Base-by-base conservation (phyloP, 805 yeast genomes). In the Starmerella scarabaei region DNA sequence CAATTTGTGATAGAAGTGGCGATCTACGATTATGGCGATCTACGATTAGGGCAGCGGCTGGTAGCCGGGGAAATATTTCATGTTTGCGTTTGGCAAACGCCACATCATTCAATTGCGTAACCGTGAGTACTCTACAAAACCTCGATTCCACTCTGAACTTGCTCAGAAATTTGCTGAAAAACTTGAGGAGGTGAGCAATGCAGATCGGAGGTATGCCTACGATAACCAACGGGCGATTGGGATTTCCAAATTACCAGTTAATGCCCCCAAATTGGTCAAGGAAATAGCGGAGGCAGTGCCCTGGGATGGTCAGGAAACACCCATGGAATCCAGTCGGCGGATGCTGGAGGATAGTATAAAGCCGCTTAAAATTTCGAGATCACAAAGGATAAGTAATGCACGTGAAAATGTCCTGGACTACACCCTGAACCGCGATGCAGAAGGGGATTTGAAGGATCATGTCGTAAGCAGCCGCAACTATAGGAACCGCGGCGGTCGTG, bases 371-470 rank as follows among this genome's bases (percentile, higher is more conserved):
- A 36, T 42, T 3, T 19, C 53, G 1, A 48, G 47, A n/a, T 40
- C 54, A 4, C 47, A 65, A 33, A 63, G 83, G 41, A 51, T 82
- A 4, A 61, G 67, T 21, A 60, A 57, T 30, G 94, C 91, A 0
- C 71, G 73, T 41, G 93, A 80, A 42, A 63, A 64, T 16, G 71
- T 78, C 2, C 50, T 80, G 26, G 86, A 80, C 51, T 83, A 81
- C 54, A 63, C 68, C 20, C 56, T 64, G n/a, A 69, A 68, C 48
- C 43, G 61, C 11, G 55, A 55, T 1, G 63, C 57, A 27, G 43
- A 52, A 2, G 51, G 51, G 1, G 42, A 51, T 5, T 44, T 42
- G 21, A 42, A 50, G 16, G 49, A 50, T 20, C 36, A 49, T 7
- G 29, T 49, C 6, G 38, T 34, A 18, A 23, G 31, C 15, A 36